Conservation (phyloP, 345 rosid genomes). For the Arabis alpina region DNA sequence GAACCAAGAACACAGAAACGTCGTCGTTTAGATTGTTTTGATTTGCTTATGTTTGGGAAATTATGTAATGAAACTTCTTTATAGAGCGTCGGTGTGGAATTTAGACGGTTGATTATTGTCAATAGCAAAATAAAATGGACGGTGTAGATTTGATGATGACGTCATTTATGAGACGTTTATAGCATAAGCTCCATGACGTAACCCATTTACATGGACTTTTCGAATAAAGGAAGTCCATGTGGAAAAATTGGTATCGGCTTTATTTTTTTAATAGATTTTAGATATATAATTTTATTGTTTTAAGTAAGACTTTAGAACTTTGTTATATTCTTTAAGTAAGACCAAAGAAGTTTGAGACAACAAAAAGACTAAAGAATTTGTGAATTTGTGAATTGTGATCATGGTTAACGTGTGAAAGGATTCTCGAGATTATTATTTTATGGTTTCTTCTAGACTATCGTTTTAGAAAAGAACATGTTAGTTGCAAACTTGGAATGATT, state of each 20-base stretch:
- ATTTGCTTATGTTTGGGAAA: no score
- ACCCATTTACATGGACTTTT: conserved; percentile 11
- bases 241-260: conserved; percentile 18
- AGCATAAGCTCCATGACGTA: conserved; percentile 31
- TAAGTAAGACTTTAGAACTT: conserved; percentile 25
- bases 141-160: conserved; percentile 34
- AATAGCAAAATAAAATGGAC: conserved; percentile 8
- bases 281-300: conserved; percentile 21
- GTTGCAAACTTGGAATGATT: no score
- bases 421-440: not conserved
- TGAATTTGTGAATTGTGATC: conserved; percentile 5
- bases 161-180: conserved; percentile 11
- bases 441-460: no score
- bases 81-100: conserved; percentile 30
- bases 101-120: conserved; percentile 24
- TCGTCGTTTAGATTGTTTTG: not conserved
- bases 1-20: not conserved
- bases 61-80: not conserved
- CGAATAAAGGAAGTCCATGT: conserved; percentile 35
- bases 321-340: conserved; percentile 22
- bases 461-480: no score
- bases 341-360: conserved; percentile 24
- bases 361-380: conserved; percentile 6
- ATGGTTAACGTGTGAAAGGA: conserved; percentile 4
- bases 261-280: not conserved